Conservation (phyloP, 768 basidiomycete species). For the Pluteus cervinus region DNA sequence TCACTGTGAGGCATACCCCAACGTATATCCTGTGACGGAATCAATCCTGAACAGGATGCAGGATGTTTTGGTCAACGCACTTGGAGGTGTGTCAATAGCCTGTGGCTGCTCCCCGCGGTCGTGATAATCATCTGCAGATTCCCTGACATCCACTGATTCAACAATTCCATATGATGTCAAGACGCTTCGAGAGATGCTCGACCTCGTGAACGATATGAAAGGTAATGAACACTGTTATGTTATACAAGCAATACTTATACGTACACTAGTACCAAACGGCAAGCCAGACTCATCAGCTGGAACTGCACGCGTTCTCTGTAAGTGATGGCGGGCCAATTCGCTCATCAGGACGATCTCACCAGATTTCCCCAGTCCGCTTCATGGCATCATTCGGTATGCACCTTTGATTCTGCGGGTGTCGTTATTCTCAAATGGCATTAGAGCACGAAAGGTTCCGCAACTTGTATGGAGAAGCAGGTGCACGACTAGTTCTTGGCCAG, state of each 20-base stretch:
- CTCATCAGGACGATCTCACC: background rate
- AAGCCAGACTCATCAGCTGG: no score
- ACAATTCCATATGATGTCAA: constrained; percentile 18
- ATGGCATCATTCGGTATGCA: constrained; percentile 27
- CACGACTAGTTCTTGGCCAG: constrained; percentile 33
- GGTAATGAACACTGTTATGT: constrained; percentile 9
- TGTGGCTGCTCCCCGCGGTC: background rate
- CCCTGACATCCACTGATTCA: constrained; percentile 19
- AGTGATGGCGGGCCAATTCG: background rate
- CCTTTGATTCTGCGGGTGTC: constrained; percentile 2
- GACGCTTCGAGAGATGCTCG: constrained; percentile 21
- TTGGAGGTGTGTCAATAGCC: constrained; percentile 23
- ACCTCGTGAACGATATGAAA: constrained; percentile 18
- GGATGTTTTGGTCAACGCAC: no score
- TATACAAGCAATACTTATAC: background rate
- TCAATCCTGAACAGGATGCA: no score
- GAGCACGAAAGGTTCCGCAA: constrained; percentile 33
- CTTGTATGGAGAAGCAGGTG: constrained; percentile 36
- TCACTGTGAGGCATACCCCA: no score
- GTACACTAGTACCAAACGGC: no score
- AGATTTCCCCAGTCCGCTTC: constrained; percentile 22
- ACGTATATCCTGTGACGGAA: no score
- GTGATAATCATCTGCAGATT: constrained; percentile 15
- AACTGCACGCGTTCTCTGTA: constrained; percentile 7
- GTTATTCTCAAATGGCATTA: no score